Evolutionary conservation across 208 protist genomes (phyloP).

Genomic region (Crithidia expoeki): DNA sequence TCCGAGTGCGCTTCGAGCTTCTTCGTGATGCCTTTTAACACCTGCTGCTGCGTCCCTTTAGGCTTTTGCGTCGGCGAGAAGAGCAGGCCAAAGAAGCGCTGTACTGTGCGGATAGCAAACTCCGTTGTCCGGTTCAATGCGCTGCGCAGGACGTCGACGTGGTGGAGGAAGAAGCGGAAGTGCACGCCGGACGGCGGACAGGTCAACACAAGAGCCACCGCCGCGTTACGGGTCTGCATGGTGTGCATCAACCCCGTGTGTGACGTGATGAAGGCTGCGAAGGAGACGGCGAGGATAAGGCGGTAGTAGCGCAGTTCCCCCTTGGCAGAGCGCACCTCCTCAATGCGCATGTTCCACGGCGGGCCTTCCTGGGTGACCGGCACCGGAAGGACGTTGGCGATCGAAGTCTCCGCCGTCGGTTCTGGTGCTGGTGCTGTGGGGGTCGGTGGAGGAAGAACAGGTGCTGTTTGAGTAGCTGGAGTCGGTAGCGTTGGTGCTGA

Average conservation of each 20-base stretch:
- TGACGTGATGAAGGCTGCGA: constrained; percentile 53
- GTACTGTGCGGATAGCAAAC: constrained; percentile 72
- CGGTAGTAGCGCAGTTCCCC: constrained; percentile 64
- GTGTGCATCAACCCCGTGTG: constrained; percentile 52
- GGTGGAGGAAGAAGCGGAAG: constrained; percentile 60
- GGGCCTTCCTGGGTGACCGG: constrained; percentile 35
- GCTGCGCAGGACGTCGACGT: constrained; percentile 62
- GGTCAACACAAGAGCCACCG: constrained; percentile 63
- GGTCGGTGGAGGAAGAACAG: not conserved
- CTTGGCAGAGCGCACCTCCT: constrained; percentile 58
- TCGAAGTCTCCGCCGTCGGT: not conserved
- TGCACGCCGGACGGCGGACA: constrained; percentile 59
- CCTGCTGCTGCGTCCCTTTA: constrained; percentile 25
- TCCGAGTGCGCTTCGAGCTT: constrained; percentile 45
- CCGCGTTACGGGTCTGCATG: constrained; percentile 61
- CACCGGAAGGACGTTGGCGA: not conserved
- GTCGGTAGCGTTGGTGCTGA: not conserved
- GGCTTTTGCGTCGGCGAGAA: constrained; percentile 31
- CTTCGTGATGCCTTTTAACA: constrained; percentile 33
- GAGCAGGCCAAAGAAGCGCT: constrained; percentile 60
- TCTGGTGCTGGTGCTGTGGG: not conserved
- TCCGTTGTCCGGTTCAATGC: constrained; percentile 58
- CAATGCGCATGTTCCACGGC: constrained; percentile 58
- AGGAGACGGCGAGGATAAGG: constrained; percentile 58
- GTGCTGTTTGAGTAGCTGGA: not conserved